Conservation (phyloP, 305 asterid genomes). For the Solanum chacoense region DNA sequence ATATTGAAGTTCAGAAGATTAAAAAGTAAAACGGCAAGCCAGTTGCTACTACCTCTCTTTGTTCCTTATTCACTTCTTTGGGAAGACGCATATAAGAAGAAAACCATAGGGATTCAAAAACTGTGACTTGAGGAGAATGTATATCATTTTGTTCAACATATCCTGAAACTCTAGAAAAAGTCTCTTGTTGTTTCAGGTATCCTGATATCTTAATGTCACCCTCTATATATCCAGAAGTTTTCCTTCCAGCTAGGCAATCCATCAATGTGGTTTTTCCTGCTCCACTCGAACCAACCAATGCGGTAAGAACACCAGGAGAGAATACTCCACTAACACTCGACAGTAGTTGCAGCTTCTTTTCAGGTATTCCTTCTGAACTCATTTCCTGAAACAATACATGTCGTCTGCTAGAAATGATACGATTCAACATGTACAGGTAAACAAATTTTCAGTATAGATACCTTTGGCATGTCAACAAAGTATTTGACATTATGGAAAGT, state of each 20-base stretch:
- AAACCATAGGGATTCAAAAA: constrained; percentile 68
- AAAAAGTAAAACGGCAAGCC: background rate
- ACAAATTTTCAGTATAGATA: constrained; percentile 10
- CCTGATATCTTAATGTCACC: constrained; percentile 84
- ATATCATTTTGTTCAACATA: constrained; percentile 87
- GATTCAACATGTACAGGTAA: background rate
- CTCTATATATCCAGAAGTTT: constrained; percentile 77
- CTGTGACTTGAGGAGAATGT: constrained; percentile 90
- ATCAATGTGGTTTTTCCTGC: constrained; percentile 93
- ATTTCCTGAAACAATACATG: constrained; percentile 41
- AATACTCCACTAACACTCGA: constrained; percentile 70
- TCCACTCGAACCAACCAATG: constrained; percentile 84
- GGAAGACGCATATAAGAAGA: constrained; percentile 81
- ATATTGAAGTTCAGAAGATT: background rate
- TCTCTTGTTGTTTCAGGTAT: constrained; percentile 54
- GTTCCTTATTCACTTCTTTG: constrained; percentile 44
- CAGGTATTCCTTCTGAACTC: constrained; percentile 61
- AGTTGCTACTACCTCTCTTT: constrained; percentile 41
- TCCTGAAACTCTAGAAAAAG: constrained; percentile 83
- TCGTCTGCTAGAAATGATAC: background rate
- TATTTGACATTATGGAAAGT: constrained; percentile 77
- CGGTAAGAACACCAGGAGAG: constrained; percentile 82
- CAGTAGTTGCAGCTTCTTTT: constrained; percentile 63
- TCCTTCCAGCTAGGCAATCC: constrained; percentile 96
- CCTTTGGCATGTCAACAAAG: constrained; percentile 93